A percentile compares a stretch with the other conserved stretches of the same genome.
phyloP scores from a whole-genome alignment of 257 asterid species.

The Nicotiana otophora region DNA sequence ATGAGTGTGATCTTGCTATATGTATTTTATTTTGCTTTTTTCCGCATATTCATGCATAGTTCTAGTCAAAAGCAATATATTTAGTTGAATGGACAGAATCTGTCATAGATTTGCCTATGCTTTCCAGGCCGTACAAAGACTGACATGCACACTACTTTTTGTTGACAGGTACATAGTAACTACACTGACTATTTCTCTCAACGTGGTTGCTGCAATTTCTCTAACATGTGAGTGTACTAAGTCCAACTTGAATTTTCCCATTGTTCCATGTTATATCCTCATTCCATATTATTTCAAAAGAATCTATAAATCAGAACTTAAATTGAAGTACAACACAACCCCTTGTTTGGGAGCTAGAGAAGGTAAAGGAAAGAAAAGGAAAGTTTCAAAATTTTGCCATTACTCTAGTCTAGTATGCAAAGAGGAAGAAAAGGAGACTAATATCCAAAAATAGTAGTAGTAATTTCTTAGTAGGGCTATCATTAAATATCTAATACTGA shows the following conservation, averaged over 20 bases:
- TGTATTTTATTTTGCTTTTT: background rate
- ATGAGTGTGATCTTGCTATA: background rate
- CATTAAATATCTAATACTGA: background rate
- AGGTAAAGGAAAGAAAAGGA: no score
- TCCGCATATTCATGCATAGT: background rate
- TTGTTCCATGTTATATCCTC: background rate
- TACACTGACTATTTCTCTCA: slow-evolving; percentile 41
- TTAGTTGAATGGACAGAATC: background rate
- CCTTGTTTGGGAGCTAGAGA: background rate
- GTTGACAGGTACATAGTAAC: slow-evolving; percentile 53
- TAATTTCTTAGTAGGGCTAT: background rate
- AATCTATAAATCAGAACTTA: background rate
- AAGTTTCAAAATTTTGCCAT: background rate
- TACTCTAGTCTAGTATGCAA: background rate
- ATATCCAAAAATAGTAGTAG: background rate
- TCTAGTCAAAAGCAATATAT: background rate
- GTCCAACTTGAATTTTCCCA: background rate
- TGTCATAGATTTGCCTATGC: background rate
- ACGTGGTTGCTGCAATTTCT: slow-evolving; percentile 40
- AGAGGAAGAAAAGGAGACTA: background rate
- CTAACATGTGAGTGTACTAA: slow-evolving; percentile 40
- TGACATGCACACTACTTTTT: background rate
- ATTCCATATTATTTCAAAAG: background rate
- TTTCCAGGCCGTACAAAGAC: background rate
- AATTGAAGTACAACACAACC: background rate